Evolutionary conservation across 768 basidiomycete species (phyloP).

Genomic region (Sutorius australiensis): DNA sequence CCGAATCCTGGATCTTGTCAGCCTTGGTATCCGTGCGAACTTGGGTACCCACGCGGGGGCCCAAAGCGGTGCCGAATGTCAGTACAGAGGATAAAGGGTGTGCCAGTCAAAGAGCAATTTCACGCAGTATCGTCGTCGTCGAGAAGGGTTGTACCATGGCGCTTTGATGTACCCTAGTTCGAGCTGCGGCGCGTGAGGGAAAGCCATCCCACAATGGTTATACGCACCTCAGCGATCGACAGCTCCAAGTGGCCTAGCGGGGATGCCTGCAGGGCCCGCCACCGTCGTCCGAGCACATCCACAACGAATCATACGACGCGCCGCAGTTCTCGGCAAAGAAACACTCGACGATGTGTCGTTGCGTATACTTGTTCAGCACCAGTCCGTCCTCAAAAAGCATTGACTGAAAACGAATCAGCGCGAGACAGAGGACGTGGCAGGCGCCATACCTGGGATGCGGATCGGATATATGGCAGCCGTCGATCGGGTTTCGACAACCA

Average conservation of each 20-base stretch:
- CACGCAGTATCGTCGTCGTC: conserved; percentile 61
- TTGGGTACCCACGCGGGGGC: neutral
- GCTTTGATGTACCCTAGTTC: conserved; percentile 56
- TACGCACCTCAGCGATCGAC: conserved; percentile 35
- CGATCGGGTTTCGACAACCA: conserved; percentile 42
- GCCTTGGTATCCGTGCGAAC: neutral
- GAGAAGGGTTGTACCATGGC: conserved; percentile 64
- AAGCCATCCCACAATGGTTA: too few relatives aligned
- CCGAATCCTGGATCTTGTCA: too few relatives aligned
- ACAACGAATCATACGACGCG: conserved; percentile 47
- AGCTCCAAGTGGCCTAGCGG: conserved; percentile 43
- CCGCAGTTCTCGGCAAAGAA: conserved; percentile 65
- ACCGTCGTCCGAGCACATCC: conserved; percentile 36
- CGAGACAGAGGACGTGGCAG: neutral
- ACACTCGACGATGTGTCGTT: conserved; percentile 54
- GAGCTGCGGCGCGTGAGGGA: conserved; percentile 36
- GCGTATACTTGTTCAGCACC: conserved; percentile 48
- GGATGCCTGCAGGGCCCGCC: conserved; percentile 33
- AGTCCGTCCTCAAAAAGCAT: conserved; percentile 53
- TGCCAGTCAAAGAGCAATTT: conserved; percentile 69
- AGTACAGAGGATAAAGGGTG: conserved; percentile 42
- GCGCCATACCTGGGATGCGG: conserved; percentile 53
- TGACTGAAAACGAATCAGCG: conserved; percentile 37
- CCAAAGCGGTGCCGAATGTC: conserved; percentile 19
- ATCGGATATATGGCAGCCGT: conserved; percentile 57